Percentiles rank a stretch among this genome's conserved stretches.
Evolutionary conservation across 805 yeast genomes (phyloP).

Genomic region (Sporopachydermia lactativora): DNA sequence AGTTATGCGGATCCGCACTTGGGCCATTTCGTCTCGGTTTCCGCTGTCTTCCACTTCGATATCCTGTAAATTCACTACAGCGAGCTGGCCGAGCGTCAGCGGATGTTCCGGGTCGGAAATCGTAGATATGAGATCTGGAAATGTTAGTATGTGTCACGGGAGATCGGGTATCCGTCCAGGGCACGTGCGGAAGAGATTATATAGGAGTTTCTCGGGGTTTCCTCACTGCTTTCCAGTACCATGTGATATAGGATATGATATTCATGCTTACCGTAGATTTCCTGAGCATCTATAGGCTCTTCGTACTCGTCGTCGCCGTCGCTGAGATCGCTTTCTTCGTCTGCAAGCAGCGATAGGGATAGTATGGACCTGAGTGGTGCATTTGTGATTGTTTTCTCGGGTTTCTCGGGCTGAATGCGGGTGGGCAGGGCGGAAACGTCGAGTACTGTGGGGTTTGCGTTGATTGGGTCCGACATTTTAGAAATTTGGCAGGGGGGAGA

Average conservation of each 20-base stretch:
- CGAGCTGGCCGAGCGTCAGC: constrained; percentile 80
- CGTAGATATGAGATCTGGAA: constrained; percentile 48
- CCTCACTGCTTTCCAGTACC: no score
- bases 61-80: constrained; percentile 80
- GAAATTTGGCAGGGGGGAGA: no score
- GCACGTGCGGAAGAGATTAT: no score
- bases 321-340: constrained; percentile 14
- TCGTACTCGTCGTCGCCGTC: constrained; percentile 17
- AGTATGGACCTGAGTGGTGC: constrained; percentile 7
- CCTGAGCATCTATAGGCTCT: constrained; percentile 77
- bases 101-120: constrained; percentile 98
- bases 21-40: constrained; percentile 42
- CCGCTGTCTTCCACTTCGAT: constrained; percentile 54
- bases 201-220: no score
- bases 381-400: constrained; percentile 8
- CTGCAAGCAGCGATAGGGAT: constrained; percentile 10
- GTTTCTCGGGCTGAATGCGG: constrained; percentile 24
- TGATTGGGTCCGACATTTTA: constrained; percentile 65
- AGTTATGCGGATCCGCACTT: constrained; percentile 71
- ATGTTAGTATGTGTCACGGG: neutral
- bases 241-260: no score
- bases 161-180: neutral
- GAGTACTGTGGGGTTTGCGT: constrained; percentile 80
- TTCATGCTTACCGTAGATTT: constrained; percentile 46
- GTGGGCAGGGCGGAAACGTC: constrained; percentile 70